These are phyloP conservation scores for Lipomyces orientalis DNA, from an alignment of 805 yeast genomes.

Conservation along the genomic window DNA sequence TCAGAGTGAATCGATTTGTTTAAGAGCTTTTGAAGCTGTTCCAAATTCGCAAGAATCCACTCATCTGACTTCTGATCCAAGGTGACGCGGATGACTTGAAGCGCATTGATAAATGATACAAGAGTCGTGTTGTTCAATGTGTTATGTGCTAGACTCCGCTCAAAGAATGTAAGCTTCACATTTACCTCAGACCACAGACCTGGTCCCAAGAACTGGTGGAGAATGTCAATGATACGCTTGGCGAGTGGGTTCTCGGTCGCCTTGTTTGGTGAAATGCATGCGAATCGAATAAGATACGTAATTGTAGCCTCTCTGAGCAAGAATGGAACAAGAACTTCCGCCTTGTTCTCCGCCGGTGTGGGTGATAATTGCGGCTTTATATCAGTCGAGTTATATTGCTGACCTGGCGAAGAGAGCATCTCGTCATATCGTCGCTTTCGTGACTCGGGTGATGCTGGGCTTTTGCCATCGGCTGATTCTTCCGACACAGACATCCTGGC, in stretches of 20 bases:
- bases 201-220: conserved; percentile 73
- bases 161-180: conserved; percentile 87
- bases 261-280: conserved; percentile 83
- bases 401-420: conserved; percentile 25
- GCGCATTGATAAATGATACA: conserved; percentile 81
- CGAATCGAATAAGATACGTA: conserved; percentile 83
- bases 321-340: conserved; percentile 54
- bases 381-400: conserved; percentile 3
- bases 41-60: conserved; percentile 79
- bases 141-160: conserved; percentile 78
- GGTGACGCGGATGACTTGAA: conserved; percentile 85
- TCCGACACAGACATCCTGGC: conserved; percentile 9
- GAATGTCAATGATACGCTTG: conserved; percentile 75
- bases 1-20: conserved; percentile 83
- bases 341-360: conserved; percentile 37
- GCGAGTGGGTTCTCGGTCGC: conserved; percentile 85
- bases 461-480: conserved; percentile 9
- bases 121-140: conserved; percentile 67
- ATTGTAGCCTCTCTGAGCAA: conserved; percentile 88
- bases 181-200: conserved; percentile 85
- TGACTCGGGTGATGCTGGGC: conserved; percentile 24
- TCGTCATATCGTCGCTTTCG: conserved; percentile 34
- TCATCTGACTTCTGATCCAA: conserved; percentile 73
- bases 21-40: conserved; percentile 70
- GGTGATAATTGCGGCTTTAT: conserved; percentile 16